phyloP scores from a whole-genome alignment of 768 basidiomycete species.

The Panellus pusillus region DNA sequence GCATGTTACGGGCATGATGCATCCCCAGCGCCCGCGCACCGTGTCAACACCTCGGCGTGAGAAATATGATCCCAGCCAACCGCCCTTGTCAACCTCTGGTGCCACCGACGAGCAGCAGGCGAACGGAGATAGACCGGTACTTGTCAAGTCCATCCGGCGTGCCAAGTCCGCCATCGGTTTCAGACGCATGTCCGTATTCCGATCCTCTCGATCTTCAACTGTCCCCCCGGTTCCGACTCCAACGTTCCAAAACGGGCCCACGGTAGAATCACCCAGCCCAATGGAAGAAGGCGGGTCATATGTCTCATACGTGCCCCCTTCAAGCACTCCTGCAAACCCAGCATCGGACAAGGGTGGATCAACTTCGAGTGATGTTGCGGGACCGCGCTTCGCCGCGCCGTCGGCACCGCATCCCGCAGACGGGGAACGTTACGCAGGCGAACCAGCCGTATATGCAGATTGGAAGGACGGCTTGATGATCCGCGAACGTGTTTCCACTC shows the following conservation, averaged over 20 bases:
- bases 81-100: conserved; percentile 10
- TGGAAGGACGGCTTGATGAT: conserved; percentile 64
- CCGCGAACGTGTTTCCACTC: conserved; percentile 83
- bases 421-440: conserved; percentile 53
- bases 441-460: conserved; percentile 54
- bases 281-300: conserved; percentile 3
- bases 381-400: conserved; percentile 31
- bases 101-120: background rate
- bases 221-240: conserved; percentile 6
- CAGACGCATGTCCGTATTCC: conserved; percentile 11
- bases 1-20: conserved; percentile 55
- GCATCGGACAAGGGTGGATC: conserved; percentile 8
- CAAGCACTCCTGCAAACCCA: background rate
- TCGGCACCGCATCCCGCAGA: conserved; percentile 14
- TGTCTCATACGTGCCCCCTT: conserved; percentile 8
- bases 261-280: background rate
- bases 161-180: conserved; percentile 5
- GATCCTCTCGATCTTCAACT: conserved; percentile 13
- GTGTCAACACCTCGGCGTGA: conserved; percentile 1
- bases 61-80: conserved; percentile 14
- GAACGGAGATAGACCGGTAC: background rate
- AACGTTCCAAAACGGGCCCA: background rate
- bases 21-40: conserved; percentile 20
- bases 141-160: conserved; percentile 1
- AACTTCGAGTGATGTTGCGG: conserved; percentile 34